Percentiles rank a stretch among this genome's conserved stretches.
Conservation (phyloP, 371 early-diverging fungal genomes). For the Catenaria anguillulae region DNA sequence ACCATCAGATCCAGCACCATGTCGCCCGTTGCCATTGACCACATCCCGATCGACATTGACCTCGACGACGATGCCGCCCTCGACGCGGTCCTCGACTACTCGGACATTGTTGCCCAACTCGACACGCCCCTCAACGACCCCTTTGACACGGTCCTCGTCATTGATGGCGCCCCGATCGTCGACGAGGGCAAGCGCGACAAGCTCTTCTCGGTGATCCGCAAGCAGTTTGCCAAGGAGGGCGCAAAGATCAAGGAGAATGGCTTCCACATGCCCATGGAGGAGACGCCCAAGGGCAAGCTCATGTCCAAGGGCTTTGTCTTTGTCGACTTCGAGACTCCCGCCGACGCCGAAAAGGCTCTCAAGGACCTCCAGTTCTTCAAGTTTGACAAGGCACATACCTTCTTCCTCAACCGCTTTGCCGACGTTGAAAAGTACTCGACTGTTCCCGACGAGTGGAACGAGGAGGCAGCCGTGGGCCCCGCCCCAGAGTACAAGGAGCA, state of each 20-base stretch:
- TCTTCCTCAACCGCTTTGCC: conserved; percentile 73
- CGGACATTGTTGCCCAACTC: conserved; percentile 72
- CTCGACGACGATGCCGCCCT: background rate
- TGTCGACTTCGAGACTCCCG: conserved; percentile 76
- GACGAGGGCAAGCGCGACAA: conserved; percentile 75
- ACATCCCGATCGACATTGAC: conserved; percentile 1
- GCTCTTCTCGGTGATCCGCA: conserved; percentile 56
- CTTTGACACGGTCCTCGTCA: conserved; percentile 75
- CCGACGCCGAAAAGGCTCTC: conserved; percentile 66
- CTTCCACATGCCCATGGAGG: conserved; percentile 74
- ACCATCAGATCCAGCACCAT: no score
- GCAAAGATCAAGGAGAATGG: conserved; percentile 60
- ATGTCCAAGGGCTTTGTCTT: conserved; percentile 81
- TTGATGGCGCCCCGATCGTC: conserved; percentile 82
- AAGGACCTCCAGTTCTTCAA: conserved; percentile 58
- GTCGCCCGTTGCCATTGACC: background rate
- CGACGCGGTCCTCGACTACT: conserved; percentile 48
- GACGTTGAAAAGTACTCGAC: conserved; percentile 71
- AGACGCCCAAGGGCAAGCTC: conserved; percentile 31
- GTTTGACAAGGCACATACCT: conserved; percentile 66
- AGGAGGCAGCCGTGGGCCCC: conserved; percentile 36
- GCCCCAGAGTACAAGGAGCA: conserved; percentile 51
- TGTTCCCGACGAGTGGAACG: conserved; percentile 54
- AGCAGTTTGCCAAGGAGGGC: conserved; percentile 65
- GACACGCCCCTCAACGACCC: conserved; percentile 41